A percentile compares a stretch with the other conserved stretches of the same genome.
These are phyloP conservation scores for Oxytropis ochrocephala DNA, from an alignment of 306 rosid species.

Conservation along the genomic window DNA sequence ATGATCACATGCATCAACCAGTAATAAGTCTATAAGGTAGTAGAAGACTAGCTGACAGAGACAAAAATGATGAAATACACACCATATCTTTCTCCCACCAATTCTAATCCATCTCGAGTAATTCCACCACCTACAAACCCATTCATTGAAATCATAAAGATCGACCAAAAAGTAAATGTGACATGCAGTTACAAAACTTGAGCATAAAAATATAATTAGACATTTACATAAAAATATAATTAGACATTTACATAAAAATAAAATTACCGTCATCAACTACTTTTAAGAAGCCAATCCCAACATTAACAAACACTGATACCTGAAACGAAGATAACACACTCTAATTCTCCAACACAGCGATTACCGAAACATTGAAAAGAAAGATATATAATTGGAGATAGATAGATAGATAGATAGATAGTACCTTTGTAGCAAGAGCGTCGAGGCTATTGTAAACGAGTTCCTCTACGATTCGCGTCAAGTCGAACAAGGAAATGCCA, in stretches of 20 bases:
- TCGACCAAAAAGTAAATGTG: neutral
- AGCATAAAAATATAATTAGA: slow-evolving; percentile 3
- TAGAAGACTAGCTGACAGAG: neutral
- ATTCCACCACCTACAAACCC: slow-evolving; percentile 65
- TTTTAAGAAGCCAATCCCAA: slow-evolving; percentile 56
- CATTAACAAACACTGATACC: slow-evolving; percentile 59
- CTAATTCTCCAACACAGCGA: neutral
- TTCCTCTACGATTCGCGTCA: slow-evolving; percentile 76
- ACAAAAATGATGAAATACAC: neutral
- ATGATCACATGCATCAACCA: slow-evolving; percentile 7
- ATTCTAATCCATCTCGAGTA: slow-evolving; percentile 71
- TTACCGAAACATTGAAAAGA: neutral
- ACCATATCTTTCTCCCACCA: slow-evolving; percentile 91
- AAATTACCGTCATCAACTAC: slow-evolving; percentile 73
- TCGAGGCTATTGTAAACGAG: slow-evolving; percentile 75
- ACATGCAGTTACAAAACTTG: neutral
- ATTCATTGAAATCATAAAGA: neutral
- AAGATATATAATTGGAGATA: neutral
- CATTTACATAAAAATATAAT: neutral
- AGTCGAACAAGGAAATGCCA: slow-evolving; percentile 55
- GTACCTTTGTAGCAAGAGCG: slow-evolving; percentile 67
- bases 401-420: too few species aligned
- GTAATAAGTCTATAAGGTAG: neutral
- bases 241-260: neutral
- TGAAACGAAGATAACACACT: slow-evolving; percentile 23